Percentiles rank a stretch among this genome's conserved stretches.
Evolutionary conservation across 257 asterid species (phyloP).

Genomic region (Solanum sejunctum): DNA sequence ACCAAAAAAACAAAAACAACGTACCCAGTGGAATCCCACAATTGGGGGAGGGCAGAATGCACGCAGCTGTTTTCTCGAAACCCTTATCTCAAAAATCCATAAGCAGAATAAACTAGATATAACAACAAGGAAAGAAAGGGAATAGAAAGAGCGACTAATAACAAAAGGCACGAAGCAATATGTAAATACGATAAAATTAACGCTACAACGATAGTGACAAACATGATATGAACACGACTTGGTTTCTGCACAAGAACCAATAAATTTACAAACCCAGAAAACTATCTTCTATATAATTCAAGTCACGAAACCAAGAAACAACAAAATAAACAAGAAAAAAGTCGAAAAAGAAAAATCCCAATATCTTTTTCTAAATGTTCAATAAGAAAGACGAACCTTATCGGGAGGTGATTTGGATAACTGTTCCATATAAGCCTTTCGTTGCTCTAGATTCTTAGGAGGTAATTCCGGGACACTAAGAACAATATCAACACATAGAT

Average conservation of each 20-base stretch:
- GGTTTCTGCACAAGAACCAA: neutral
- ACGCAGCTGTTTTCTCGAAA: too few species aligned
- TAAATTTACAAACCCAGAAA: neutral
- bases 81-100: too few species aligned
- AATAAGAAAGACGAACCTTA: conserved; percentile 32
- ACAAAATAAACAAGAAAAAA: neutral
- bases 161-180: too few species aligned
- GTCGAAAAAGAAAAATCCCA: neutral
- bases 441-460: conserved; percentile 50
- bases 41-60: too few species aligned
- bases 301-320: neutral
- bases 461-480: conserved; percentile 79
- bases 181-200: too few species aligned
- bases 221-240: too few species aligned
- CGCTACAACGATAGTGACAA: too few species aligned
- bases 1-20: too few species aligned
- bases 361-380: neutral
- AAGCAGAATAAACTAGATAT: too few species aligned
- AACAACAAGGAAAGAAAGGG: too few species aligned
- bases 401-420: conserved; percentile 75
- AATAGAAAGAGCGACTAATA: too few species aligned
- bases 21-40: too few species aligned
- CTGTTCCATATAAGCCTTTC: conserved; percentile 62
- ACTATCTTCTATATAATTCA: neutral
- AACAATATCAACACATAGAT: conserved; percentile 85